These are phyloP conservation scores for Sphagnum magellanicum DNA, from an alignment of 228 moss, liverwort and hornwort species.

Conservation along the genomic window DNA sequence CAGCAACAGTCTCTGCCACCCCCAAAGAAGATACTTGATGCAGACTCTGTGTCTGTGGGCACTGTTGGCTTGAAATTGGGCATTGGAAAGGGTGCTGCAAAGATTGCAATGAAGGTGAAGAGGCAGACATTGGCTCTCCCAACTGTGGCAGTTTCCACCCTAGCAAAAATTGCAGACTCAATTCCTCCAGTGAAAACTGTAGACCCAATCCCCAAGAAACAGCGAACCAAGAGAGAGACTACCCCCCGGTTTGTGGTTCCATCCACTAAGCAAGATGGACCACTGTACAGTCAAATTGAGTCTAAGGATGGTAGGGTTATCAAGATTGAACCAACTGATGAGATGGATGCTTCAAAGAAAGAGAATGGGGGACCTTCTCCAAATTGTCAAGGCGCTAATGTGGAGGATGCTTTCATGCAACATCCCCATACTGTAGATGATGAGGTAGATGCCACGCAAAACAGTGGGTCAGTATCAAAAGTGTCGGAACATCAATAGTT, in stretches of 20 bases:
- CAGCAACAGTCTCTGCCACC: conserved; percentile 40
- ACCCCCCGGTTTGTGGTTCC: conserved; percentile 11
- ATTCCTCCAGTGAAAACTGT: conserved; percentile 11
- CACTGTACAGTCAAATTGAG: conserved; percentile 8
- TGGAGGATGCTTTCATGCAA: too few species aligned
- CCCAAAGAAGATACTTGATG: conserved; percentile 17
- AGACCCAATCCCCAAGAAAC: conserved; percentile 27
- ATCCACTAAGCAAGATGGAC: conserved; percentile 1
- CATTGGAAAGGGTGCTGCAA: conserved; percentile 38
- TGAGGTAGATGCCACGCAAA: too few species aligned
- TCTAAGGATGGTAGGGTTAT: conserved; percentile 9
- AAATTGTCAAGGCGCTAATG: too few species aligned
- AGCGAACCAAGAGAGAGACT: conserved; percentile 29
- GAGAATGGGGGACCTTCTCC: neutral
- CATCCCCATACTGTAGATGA: too few species aligned
- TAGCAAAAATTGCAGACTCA: conserved; percentile 3
- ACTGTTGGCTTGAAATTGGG: conserved; percentile 42
- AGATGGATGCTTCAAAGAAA: neutral
- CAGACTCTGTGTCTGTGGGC: conserved; percentile 29
- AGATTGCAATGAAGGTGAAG: conserved; percentile 8
- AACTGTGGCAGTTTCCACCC: too few species aligned
- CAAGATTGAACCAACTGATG: conserved; percentile 11
- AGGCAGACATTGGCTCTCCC: too few species aligned
- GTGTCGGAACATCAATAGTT: too few species aligned
- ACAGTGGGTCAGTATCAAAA: too few species aligned